Evolutionary conservation across 2,329 filamentous ascomycete genomes (phyloP), one percentile per base, ranked within the genome.

Genomic region (Cladosporium oxysporum): DNA sequence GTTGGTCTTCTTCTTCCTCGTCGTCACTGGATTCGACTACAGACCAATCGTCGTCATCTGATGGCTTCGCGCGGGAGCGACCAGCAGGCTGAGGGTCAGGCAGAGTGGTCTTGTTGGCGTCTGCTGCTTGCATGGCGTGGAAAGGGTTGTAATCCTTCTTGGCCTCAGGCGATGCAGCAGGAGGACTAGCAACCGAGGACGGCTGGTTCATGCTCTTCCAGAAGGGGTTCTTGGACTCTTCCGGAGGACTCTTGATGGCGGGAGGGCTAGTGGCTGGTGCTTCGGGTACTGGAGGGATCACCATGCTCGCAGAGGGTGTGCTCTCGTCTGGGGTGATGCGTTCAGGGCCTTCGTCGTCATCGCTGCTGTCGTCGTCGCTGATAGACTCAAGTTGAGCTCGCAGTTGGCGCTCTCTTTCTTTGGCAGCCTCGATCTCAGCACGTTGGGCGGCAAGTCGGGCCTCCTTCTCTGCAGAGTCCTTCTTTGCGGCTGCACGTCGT

Each of bases 171-270:
- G 69, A 76, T 58, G 82, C 75, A 26, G 83, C 74, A 28, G 82
- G 81, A 69, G 77, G 77, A 21, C 76, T 69, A 47, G 77, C 71
- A 47, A 79, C 75, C 29, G 78, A 66, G 1, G 82, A 75, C n/a
- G 79, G 78, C 87, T 82, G 90, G 59, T 88, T 89, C 83, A 96
- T 88, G 81, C 93, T 95, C 79, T 90, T 92, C 82, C 94, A 92
- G 82, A 96, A 99, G 2, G 95, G 95, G 76, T 98, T 98, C 78
- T 91, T 94, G 73, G 92, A 97, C 79, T 96, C 91, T 1, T 86
- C 83, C 66, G 84, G 84, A n/a, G 77, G 70, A 28, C 62, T 69
- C 44, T 59, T 64, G 33, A 67, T 55, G 23, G 63, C 58, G 49
- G 67, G 66, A 21, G 65, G 58, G 29, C 55, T 60, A 11, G 75